Evolutionary conservation across 768 basidiomycete genomes (phyloP), one percentile per base, ranked within the genome.

Genomic region (Phlebiopsis flavidoalba): DNA sequence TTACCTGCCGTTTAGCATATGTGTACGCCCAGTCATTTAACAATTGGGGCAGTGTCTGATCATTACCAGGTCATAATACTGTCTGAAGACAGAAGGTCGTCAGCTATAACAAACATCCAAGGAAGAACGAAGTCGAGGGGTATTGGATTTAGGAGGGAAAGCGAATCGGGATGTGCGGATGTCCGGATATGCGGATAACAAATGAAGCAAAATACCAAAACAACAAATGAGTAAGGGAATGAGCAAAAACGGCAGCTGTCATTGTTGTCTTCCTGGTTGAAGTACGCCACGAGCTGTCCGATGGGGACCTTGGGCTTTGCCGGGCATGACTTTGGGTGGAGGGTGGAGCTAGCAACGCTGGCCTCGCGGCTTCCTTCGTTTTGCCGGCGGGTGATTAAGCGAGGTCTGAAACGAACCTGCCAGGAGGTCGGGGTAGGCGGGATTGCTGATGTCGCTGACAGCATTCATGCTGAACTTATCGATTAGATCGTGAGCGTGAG

Each of bases 371-470:
- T 57, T 77, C 68, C 67, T 67, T 80, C 72, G 82, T 80, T n/a
- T 74, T 90, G 88, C 65, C 79, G 84, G 67, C 91, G 80, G 69
- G 87, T 67, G 47, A 88, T n/a, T 72, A 50, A 93, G 75, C 49
- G 92, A n/a, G 91, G 68, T 94, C 91, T n/a, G n/a, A n/a, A 19
- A 93, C 84, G 69, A 94, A 94, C 71, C 79, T 84, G 26, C 75
- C 76, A 37, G 74, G n/a, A 70, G 58, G 76, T 72, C 21, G 70
- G 65, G 24, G 66, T 68, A 0, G 67, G 61, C 37, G 69, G 66
- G 53, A 65, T 60, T n/a, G 21, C 53, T 59, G 40, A 49, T 51
- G 8, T 58, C 53, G 26, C 50, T 53, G 49, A 64, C 67, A 12
- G 60, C 63, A 11, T 67, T 36, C 24, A 66, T 60, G 19, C 66